A percentile compares a stretch with the other conserved stretches of the same genome.
Conservation (phyloP, 345 rosid species). For the Durio zibethinus region DNA sequence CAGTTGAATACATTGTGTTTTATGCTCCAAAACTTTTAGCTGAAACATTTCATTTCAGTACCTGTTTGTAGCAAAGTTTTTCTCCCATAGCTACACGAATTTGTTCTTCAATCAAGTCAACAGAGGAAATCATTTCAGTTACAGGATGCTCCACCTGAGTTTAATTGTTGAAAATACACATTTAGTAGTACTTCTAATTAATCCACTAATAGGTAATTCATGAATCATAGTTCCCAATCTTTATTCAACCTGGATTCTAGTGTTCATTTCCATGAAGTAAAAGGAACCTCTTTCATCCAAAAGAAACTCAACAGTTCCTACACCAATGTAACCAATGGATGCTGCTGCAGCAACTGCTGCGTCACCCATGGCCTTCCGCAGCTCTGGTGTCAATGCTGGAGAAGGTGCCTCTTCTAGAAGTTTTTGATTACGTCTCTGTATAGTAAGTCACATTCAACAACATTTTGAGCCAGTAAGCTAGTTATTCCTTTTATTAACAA, state of each 20-base stretch:
- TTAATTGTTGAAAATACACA: slow-evolving; percentile 7
- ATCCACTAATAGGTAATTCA: slow-evolving; percentile 1
- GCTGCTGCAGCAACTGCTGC: slow-evolving; percentile 99
- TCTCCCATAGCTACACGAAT: slow-evolving; percentile 98
- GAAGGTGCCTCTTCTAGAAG: slow-evolving; percentile 98
- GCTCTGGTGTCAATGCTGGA: slow-evolving; percentile 90
- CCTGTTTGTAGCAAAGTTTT: slow-evolving; percentile 86
- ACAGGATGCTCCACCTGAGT: slow-evolving; percentile 97
- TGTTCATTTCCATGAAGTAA: slow-evolving; percentile 99
- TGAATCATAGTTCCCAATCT: background rate
- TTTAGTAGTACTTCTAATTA: slow-evolving; percentile 8
- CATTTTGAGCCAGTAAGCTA: slow-evolving; percentile 9
- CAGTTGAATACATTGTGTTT: background rate
- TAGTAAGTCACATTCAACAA: slow-evolving; percentile 25
- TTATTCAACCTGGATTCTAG: slow-evolving; percentile 82
- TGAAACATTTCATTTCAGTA: slow-evolving; percentile 20
- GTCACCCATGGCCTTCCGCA: slow-evolving; percentile 99
- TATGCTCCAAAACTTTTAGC: background rate
- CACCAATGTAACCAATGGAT: slow-evolving; percentile 95
- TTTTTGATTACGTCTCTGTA: slow-evolving; percentile 94
- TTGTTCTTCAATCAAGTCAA: slow-evolving; percentile 97
- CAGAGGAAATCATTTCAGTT: slow-evolving; percentile 96
- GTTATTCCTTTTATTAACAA: slow-evolving; percentile 6
- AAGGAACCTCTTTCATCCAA: slow-evolving; percentile 97
- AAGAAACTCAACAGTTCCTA: slow-evolving; percentile 96